Evolutionary conservation across 1,284 basidiomycete species (phyloP).

Genomic region (Ustilago tritici): DNA sequence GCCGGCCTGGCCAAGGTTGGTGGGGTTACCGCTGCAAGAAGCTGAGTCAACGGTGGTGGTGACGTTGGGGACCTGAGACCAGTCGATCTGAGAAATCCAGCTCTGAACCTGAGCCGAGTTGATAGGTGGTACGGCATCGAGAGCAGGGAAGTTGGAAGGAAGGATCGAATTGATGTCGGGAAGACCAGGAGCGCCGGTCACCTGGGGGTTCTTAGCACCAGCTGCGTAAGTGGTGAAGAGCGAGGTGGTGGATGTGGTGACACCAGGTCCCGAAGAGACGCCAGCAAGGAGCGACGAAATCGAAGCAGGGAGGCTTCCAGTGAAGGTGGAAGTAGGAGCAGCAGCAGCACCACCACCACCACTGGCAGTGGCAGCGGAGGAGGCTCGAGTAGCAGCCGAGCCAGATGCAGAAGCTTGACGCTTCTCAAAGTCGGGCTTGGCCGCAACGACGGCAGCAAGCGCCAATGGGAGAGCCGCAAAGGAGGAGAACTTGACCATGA

Average conservation of each 20-base stretch:
- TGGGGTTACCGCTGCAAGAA: slow-evolving; percentile 77
- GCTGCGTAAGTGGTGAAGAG: slow-evolving; percentile 53
- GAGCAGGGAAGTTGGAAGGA: slow-evolving; percentile 76
- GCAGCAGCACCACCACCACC: slow-evolving; percentile 32
- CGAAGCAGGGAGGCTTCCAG: slow-evolving; percentile 55
- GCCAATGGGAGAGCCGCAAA: slow-evolving; percentile 39
- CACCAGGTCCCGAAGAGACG: slow-evolving; percentile 50
- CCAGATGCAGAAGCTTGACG: slow-evolving; percentile 33
- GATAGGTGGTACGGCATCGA: slow-evolving; percentile 78
- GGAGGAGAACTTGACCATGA: slow-evolving; percentile 49
- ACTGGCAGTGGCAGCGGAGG: slow-evolving; percentile 26
- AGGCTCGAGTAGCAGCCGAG: slow-evolving; percentile 17
- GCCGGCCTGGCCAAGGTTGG: slow-evolving; percentile 73
- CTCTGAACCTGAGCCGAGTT: slow-evolving; percentile 78
- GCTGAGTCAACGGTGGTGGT: slow-evolving; percentile 74
- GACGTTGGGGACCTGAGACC: slow-evolving; percentile 76
- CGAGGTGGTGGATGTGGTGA: slow-evolving; percentile 49
- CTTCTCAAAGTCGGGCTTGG: slow-evolving; percentile 34
- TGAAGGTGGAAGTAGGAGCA: slow-evolving; percentile 53
- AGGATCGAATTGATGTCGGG: slow-evolving; percentile 45
- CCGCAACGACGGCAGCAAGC: slow-evolving; percentile 33
- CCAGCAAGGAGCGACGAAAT: slow-evolving; percentile 49
- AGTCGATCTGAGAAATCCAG: slow-evolving; percentile 80
- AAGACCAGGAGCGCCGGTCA: slow-evolving; percentile 58
- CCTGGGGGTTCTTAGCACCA: slow-evolving; percentile 58